phyloP scores from a whole-genome alignment of 1,139 yeast genomes.

The Suhomyces chickasaworum region DNA sequence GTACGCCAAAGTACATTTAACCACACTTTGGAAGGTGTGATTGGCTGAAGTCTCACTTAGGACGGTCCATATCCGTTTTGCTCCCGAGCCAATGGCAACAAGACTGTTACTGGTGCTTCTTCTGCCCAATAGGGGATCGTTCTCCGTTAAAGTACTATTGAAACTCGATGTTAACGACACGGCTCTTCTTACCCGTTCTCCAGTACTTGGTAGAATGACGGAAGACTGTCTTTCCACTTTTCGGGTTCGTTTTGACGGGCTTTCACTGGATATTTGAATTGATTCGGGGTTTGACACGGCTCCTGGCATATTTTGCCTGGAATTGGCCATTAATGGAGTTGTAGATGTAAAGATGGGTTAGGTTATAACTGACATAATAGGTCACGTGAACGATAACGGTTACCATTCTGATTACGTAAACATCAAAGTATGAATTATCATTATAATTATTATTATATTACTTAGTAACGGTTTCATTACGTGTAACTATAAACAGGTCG shows the following conservation, averaged over 20 bases:
- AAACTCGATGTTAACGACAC: conserved; percentile 24
- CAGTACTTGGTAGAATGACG: conserved; percentile 45
- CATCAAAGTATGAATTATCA: too few species aligned
- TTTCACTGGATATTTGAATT: neutral
- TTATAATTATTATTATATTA: too few species aligned
- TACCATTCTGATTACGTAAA: neutral
- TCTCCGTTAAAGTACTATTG: conserved; percentile 15
- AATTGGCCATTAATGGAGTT: neutral
- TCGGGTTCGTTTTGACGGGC: conserved; percentile 5
- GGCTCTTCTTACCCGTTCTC: conserved; percentile 41
- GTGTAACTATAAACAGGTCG: conserved; percentile 3
- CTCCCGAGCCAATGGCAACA: conserved; percentile 3
- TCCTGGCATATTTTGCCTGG: neutral
- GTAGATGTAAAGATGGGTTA: neutral
- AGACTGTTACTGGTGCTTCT: conserved; percentile 4
- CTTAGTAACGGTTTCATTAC: neutral
- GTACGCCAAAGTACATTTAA: conserved; percentile 74
- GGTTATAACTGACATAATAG: neutral
- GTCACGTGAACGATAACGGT: neutral
- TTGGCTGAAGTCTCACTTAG: neutral
- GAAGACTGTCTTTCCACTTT: conserved; percentile 29
- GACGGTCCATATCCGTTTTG: neutral
- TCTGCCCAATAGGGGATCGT: conserved; percentile 6
- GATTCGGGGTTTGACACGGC: neutral
- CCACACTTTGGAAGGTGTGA: conserved; percentile 29